Percentiles rank a stretch among this genome's conserved stretches.
phyloP scores from a whole-genome alignment of 208 protist genomes.

The Trypanosoma conorhini region DNA sequence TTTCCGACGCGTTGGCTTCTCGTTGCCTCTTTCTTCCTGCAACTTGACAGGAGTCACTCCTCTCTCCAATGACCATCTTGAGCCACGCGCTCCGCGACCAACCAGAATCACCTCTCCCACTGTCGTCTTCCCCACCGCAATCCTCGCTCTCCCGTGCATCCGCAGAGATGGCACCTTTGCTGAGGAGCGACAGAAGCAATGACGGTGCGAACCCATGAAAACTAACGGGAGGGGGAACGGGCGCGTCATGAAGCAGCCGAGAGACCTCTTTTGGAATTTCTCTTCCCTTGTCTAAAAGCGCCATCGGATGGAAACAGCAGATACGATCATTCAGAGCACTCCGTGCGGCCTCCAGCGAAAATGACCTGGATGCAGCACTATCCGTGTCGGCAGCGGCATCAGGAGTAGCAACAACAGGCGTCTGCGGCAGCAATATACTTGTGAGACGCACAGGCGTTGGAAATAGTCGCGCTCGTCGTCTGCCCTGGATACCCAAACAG shows the following conservation, averaged over 20 bases:
- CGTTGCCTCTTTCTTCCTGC: constrained; percentile 9
- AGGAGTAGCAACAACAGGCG: background rate
- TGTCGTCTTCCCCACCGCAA: background rate
- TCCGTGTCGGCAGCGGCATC: background rate
- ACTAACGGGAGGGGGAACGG: constrained; percentile 6
- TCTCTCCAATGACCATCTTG: background rate
- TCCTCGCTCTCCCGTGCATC: background rate
- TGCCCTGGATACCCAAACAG: constrained; percentile 68
- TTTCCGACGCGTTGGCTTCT: background rate
- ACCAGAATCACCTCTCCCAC: constrained; percentile 6
- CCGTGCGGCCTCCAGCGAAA: background rate
- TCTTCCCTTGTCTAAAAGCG: background rate
- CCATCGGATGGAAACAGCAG: background rate
- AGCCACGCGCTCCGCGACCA: constrained; percentile 32
- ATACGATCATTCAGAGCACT: constrained; percentile 20
- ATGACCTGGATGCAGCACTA: background rate
- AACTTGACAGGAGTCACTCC: background rate
- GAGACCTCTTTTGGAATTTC: background rate
- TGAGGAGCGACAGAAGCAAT: constrained; percentile 2
- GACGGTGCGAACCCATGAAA: constrained; percentile 16
- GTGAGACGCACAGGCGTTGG: constrained; percentile 44
- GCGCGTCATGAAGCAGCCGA: background rate
- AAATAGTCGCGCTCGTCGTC: constrained; percentile 39
- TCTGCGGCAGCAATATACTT: constrained; percentile 35
- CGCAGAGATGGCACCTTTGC: background rate